These are phyloP conservation scores for Macrocybe sp. DNA, from an alignment of 1,284 basidiomycete species.

Conservation along the genomic window DNA sequence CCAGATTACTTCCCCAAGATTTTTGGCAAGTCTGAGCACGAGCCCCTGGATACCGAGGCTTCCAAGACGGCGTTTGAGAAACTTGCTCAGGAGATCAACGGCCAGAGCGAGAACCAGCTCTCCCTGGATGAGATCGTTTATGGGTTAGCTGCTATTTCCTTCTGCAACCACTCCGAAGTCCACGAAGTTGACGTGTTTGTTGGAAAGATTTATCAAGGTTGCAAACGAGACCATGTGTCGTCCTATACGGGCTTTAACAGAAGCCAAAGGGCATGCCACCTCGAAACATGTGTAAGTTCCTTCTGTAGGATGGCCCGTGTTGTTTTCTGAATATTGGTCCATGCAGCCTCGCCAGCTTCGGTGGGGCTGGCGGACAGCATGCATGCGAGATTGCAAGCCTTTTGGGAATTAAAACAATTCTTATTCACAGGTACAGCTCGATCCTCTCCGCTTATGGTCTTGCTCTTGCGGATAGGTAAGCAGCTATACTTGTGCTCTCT, in stretches of 20 bases:
- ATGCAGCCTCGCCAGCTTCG: slow-evolving; percentile 77
- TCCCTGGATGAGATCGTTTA: slow-evolving; percentile 86
- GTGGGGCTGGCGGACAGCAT: slow-evolving; percentile 90
- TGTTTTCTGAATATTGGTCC: not conserved
- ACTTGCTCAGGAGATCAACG: slow-evolving; percentile 66
- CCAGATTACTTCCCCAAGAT: slow-evolving; percentile 84
- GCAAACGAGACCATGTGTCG: slow-evolving; percentile 93
- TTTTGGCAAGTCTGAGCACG: slow-evolving; percentile 82
- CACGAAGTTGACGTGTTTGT: not conserved
- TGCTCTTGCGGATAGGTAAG: slow-evolving; percentile 80
- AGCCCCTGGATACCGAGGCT: slow-evolving; percentile 73
- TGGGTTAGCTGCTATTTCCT: slow-evolving; percentile 43
- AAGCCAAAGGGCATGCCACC: slow-evolving; percentile 84
- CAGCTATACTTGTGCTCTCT: not conserved
- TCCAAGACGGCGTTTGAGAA: slow-evolving; percentile 61
- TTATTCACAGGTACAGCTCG: slow-evolving; percentile 84
- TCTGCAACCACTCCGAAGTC: not conserved
- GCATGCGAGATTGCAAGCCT: slow-evolving; percentile 83
- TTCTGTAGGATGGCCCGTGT: not conserved
- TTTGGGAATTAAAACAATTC: slow-evolving; percentile 78
- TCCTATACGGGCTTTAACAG: slow-evolving; percentile 89
- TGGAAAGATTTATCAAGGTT: slow-evolving; percentile 79
- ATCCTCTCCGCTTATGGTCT: slow-evolving; percentile 90
- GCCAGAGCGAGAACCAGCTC: slow-evolving; percentile 50
- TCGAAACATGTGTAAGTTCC: slow-evolving; percentile 69